Evolutionary conservation across 305 asterid genomes (phyloP).

Genomic region (Fraxinus paxiana): DNA sequence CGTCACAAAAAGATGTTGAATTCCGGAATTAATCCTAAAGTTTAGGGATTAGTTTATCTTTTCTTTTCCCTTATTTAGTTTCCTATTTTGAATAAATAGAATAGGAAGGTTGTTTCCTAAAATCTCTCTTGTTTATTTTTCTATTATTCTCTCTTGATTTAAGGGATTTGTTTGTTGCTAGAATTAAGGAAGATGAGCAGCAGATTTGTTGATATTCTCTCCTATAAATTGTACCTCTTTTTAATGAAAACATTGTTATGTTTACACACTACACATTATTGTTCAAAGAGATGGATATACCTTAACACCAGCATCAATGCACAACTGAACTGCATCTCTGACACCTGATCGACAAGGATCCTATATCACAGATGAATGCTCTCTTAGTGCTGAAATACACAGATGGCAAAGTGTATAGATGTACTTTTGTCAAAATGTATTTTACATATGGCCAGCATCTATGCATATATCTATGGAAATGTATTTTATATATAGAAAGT

Average conservation of each 20-base stretch:
- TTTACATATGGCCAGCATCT: background rate
- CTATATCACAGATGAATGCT: slow-evolving; percentile 34
- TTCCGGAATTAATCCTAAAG: background rate
- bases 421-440: background rate
- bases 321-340: slow-evolving; percentile 69
- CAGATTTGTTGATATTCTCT: background rate
- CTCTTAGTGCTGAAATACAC: slow-evolving; percentile 5
- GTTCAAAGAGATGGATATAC: slow-evolving; percentile 28
- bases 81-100: background rate
- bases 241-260: background rate
- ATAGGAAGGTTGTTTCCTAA: background rate
- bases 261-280: background rate
- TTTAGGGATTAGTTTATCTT: no score
- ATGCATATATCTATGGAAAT: background rate
- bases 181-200: background rate
- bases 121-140: background rate
- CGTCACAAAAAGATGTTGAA: background rate
- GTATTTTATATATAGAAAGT: background rate
- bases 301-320: slow-evolving; percentile 87
- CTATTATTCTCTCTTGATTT: background rate
- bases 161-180: background rate
- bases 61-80: no score
- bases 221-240: background rate
- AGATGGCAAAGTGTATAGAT: background rate
- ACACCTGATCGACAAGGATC: slow-evolving; percentile 95